These are phyloP conservation scores for Auriculariales sp. DNA, from an alignment of 768 basidiomycete genomes.

Conservation along the genomic window DNA sequence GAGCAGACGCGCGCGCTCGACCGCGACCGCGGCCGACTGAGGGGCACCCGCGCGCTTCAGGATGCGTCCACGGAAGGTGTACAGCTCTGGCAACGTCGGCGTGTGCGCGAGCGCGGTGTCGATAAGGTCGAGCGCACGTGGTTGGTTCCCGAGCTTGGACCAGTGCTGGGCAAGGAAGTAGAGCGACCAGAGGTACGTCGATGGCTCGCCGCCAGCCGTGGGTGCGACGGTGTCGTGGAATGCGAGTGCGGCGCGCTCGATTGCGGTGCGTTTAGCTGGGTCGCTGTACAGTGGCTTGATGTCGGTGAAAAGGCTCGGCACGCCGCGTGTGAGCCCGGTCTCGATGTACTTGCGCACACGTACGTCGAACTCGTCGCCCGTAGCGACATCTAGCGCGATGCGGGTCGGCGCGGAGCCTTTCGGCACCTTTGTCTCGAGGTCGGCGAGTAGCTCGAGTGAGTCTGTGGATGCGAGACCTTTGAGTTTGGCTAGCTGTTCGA, in stretches of 20 bases:
- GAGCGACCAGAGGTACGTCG: conserved; percentile 84
- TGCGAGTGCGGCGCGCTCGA: conserved; percentile 57
- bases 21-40: conserved; percentile 51
- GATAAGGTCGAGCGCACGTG: conserved; percentile 44
- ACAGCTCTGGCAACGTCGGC: conserved; percentile 84
- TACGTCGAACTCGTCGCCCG: conserved; percentile 44
- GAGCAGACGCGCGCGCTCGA: conserved; percentile 70
- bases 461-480: conserved; percentile 42
- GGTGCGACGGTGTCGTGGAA: conserved; percentile 19
- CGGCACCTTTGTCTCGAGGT: conserved; percentile 49
- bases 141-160: conserved; percentile 41
- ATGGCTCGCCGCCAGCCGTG: conserved; percentile 25
- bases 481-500: conserved; percentile 52
- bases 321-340: conserved; percentile 60
- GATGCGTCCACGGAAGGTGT: conserved; percentile 66
- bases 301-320: conserved; percentile 89
- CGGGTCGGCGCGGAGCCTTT: conserved; percentile 58
- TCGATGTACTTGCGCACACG: conserved; percentile 54
- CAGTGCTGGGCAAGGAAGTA: conserved; percentile 91
- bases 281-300: conserved; percentile 72
- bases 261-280: conserved; percentile 41
- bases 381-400: conserved; percentile 56
- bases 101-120: conserved; percentile 65
- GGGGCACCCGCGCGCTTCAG: conserved; percentile 79
- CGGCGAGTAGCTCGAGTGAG: conserved; percentile 41